Base-by-base conservation (phyloP, 495 filamentous ascomycete genomes). In the Coniosporium apollinis region DNA sequence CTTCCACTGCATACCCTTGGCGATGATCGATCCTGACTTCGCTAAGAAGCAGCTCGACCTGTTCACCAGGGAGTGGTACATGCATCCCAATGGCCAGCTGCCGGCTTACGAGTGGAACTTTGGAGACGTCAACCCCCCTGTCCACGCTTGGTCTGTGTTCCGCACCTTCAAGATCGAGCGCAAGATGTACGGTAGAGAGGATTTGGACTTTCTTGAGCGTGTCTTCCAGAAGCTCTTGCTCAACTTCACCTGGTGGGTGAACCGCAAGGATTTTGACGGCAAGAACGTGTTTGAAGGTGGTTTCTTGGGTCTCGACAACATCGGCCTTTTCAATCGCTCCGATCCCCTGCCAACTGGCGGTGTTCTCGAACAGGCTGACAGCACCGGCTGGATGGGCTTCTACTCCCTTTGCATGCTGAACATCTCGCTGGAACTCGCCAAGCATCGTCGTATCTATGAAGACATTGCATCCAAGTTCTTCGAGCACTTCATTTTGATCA, bases 241-340 rank as follows among this genome's bases (percentile, higher is more conserved):
- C 30, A 96, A 94, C 60, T 96, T 96, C 57, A 96, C 89, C 9
- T 96, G 89, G 87, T 94, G 87, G 86, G 83, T 92, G 3, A 94
- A 94, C 58, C 78, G 86, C 20, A 96, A 96, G 54, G 87, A 96
- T 46, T 70, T 62, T 17, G 81, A 93, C 3, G 86, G 83, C 33
- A 94, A 93, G 56, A 94, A 94, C 42, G 79, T 96, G 19, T 96
- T 94, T 46, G 89, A 94, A 52, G 87, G 87, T 42, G 89, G 87
- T 14, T 94, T 96, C 64, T 56, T 94, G n/a, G 87, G 87, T 9
- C 64, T 96, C 19, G 87, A 96, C 60, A 96, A 96, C 49, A 94
- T 96, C 50, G 87, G 87, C 15, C 55, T 94, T 24, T 96, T 96
- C 67, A 96, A 96, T 52, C 82, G 87, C n/a, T 94, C 89, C 0